Conservation (phyloP, 2,329 filamentous ascomycete genomes). For the Emergomyces pasteurianus region DNA sequence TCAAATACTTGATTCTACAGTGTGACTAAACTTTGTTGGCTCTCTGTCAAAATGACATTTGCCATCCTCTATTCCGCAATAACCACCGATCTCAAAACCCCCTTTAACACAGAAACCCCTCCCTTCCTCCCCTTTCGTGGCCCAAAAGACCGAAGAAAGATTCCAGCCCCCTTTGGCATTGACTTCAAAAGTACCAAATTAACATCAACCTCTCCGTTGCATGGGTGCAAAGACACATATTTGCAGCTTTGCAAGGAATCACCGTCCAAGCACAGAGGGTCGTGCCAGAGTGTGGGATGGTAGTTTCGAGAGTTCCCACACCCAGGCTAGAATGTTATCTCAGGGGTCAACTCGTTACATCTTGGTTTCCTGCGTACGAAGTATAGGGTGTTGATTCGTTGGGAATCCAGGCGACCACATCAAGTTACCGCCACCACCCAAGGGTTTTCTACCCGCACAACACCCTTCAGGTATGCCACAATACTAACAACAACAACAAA, state of each 20-base stretch:
- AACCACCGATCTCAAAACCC: background rate
- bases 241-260: background rate
- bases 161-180: background rate
- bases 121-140: background rate
- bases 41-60: background rate
- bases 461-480: background rate
- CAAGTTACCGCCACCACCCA: background rate
- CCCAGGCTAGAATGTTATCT: background rate
- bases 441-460: background rate
- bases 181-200: background rate
- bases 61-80: background rate
- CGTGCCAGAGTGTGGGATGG: background rate
- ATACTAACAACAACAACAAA: background rate
- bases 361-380: too few species aligned
- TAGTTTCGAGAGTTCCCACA: background rate
- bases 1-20: background rate
- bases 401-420: background rate
- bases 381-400: background rate
- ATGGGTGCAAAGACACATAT: background rate
- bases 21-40: background rate
- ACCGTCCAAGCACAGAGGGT: background rate
- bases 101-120: too few species aligned
- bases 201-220: background rate
- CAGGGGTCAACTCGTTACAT: background rate
- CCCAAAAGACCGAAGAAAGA: background rate